Evolutionary conservation across 2,329 filamentous ascomycete genomes (phyloP).

Genomic region (Apiospora malaysiana): DNA sequence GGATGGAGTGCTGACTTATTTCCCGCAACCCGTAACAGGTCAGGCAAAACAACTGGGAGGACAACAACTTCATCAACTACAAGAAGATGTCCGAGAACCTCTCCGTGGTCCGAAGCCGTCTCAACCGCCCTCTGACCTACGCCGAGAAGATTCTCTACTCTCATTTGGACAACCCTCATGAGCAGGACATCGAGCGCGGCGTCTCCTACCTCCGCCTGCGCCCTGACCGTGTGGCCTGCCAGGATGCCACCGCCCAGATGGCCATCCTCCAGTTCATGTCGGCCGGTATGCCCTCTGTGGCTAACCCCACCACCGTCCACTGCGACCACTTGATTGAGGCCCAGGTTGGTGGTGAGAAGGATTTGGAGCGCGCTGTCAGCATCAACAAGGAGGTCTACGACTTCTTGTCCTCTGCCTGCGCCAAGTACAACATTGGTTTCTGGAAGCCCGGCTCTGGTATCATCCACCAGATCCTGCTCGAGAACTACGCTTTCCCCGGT

Average conservation of each 20-base stretch:
- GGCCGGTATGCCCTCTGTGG: slow-evolving; percentile 92
- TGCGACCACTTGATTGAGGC: slow-evolving; percentile 99
- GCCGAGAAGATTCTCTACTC: slow-evolving; percentile 99
- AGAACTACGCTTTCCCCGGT: slow-evolving; percentile 99
- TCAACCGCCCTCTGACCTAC: slow-evolving; percentile 92
- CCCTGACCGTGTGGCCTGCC: slow-evolving; percentile 96
- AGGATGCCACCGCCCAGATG: slow-evolving; percentile 99
- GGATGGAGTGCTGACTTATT: slow-evolving; percentile 19
- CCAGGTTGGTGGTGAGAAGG: slow-evolving; percentile 89
- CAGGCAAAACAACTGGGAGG: slow-evolving; percentile 96
- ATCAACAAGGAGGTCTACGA: slow-evolving; percentile 99
- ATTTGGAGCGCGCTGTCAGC: slow-evolving; percentile 85
- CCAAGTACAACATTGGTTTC: slow-evolving; percentile 99
- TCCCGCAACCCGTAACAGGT: slow-evolving; percentile 54
- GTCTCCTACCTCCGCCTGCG: slow-evolving; percentile 95
- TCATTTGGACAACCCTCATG: slow-evolving; percentile 95
- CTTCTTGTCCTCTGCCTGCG: slow-evolving; percentile 91
- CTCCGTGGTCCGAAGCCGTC: slow-evolving; percentile 81
- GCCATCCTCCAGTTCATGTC: slow-evolving; percentile 99
- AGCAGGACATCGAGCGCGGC: slow-evolving; percentile 95
- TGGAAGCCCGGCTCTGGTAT: slow-evolving; percentile 99
- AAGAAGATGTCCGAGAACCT: slow-evolving; percentile 99
- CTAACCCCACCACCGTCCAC: slow-evolving; percentile 94
- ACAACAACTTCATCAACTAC: slow-evolving; percentile 98
- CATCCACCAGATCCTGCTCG: slow-evolving; percentile 97